These are phyloP conservation scores for Exserohilum turcica DNA, from an alignment of 2,329 filamentous ascomycete species.

Conservation along the genomic window DNA sequence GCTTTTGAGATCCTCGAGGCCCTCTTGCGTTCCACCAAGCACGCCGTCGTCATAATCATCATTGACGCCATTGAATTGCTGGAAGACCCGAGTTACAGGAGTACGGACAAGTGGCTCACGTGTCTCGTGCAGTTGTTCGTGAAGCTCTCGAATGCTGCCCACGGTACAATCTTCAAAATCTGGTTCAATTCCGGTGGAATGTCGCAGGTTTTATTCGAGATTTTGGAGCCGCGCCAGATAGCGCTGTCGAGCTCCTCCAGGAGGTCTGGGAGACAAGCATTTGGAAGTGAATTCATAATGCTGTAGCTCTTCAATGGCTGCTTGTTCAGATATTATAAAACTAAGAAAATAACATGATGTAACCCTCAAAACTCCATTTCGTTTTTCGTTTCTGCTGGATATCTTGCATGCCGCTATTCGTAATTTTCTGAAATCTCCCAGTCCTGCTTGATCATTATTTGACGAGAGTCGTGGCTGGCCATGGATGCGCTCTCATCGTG, in stretches of 20 bases:
- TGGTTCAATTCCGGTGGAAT: neutral
- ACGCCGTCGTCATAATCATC: neutral
- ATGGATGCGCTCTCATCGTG: conserved; percentile 5
- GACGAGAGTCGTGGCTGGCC: conserved; percentile 6
- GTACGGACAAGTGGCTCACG: neutral
- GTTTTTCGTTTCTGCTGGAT: neutral
- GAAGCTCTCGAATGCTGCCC: neutral
- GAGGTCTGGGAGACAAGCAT: neutral
- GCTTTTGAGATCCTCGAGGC: neutral
- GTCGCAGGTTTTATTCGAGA: neutral
- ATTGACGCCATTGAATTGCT: neutral
- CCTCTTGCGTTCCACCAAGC: neutral
- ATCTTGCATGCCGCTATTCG: neutral
- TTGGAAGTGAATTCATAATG: neutral
- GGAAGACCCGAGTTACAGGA: neutral
- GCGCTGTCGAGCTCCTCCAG: neutral
- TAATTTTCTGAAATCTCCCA: neutral
- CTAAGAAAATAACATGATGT: too few relatives aligned
- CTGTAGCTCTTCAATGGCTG: neutral
- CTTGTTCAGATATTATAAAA: too few relatives aligned
- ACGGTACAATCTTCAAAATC: neutral
- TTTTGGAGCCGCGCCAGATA: neutral
- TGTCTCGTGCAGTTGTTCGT: neutral
- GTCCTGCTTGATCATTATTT: conserved; percentile 6
- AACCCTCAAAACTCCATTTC: too few relatives aligned